Percentiles rank a stretch among this genome's conserved stretches.
These are phyloP conservation scores for Plectosphaerella plurivora DNA, from an alignment of 2,329 filamentous ascomycete species.

Conservation along the genomic window DNA sequence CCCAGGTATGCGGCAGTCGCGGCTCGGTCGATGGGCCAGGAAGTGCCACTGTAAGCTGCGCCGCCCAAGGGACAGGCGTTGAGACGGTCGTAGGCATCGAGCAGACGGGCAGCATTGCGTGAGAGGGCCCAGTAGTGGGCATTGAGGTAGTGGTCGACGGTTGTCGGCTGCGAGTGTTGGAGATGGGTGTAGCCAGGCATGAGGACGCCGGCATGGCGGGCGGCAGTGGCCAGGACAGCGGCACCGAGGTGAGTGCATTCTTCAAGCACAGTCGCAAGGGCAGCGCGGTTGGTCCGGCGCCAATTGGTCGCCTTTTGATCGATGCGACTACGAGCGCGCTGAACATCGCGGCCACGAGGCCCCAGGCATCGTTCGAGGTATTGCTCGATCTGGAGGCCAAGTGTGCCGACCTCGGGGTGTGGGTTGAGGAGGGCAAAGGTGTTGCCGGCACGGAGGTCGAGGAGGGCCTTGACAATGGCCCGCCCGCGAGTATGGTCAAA, in stretches of 20 bases:
- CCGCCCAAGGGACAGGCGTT: background rate
- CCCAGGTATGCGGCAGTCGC: background rate
- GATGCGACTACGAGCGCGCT: background rate
- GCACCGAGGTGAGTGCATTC: background rate
- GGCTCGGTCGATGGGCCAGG: background rate
- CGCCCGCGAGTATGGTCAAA: background rate
- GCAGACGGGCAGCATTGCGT: background rate
- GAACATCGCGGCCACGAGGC: background rate
- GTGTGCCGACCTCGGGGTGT: background rate
- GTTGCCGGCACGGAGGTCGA: background rate
- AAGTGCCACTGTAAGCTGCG: slow-evolving; percentile 1
- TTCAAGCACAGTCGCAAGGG: background rate
- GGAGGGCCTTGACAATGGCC: background rate
- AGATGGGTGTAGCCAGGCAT: slow-evolving; percentile 1
- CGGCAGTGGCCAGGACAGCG: background rate
- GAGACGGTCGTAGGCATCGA: slow-evolving; percentile 1
- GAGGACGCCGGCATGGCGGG: background rate
- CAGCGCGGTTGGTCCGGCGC: background rate
- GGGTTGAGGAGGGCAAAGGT: background rate
- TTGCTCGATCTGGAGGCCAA: background rate
- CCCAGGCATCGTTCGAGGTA: background rate
- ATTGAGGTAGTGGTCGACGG: slow-evolving; percentile 1
- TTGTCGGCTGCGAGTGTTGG: background rate
- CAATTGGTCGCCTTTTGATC: background rate
- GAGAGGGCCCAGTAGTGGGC: slow-evolving; percentile 1